These are phyloP conservation scores for Metschnikowia dekortorum DNA, from an alignment of 805 yeast genomes.

Conservation along the genomic window DNA sequence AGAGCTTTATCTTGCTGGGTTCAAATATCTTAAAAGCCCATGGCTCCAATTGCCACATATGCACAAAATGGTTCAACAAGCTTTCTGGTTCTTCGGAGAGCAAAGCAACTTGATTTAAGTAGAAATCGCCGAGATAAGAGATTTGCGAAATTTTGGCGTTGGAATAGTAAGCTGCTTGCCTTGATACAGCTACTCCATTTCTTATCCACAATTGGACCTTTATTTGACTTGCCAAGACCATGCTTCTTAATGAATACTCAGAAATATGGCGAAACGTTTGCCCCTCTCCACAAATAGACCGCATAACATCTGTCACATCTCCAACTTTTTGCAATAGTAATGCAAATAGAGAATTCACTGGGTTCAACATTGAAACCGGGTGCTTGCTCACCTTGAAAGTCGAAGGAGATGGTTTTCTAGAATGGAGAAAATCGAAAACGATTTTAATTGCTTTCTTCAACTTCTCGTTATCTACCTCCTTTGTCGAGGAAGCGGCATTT, in stretches of 20 bases:
- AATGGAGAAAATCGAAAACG: constrained; percentile 26
- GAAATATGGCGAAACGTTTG: constrained; percentile 41
- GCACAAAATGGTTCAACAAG: constrained; percentile 36
- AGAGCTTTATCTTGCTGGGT: neutral
- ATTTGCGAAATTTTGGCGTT: constrained; percentile 39
- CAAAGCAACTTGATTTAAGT: constrained; percentile 42
- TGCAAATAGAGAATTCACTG: constrained; percentile 55
- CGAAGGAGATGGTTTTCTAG: constrained; percentile 20
- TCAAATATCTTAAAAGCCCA: constrained; percentile 16
- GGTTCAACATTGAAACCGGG: constrained; percentile 55
- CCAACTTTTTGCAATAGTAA: constrained; percentile 35
- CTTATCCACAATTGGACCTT: constrained; percentile 68
- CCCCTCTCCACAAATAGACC: neutral
- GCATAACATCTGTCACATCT: neutral
- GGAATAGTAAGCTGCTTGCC: constrained; percentile 48
- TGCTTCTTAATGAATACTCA: constrained; percentile 55
- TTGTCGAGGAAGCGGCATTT: constrained; percentile 25
- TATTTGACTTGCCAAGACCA: constrained; percentile 60
- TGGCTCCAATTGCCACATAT: constrained; percentile 52
- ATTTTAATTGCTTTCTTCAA: constrained; percentile 29
- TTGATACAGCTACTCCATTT: constrained; percentile 55
- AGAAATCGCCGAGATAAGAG: constrained; percentile 41
- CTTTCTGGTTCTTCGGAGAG: constrained; percentile 35
- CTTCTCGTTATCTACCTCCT: constrained; percentile 37
- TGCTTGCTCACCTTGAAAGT: constrained; percentile 42